These are phyloP conservation scores for Maudiozyma saulgeensis DNA, from an alignment of 805 yeast species.

Conservation along the genomic window DNA sequence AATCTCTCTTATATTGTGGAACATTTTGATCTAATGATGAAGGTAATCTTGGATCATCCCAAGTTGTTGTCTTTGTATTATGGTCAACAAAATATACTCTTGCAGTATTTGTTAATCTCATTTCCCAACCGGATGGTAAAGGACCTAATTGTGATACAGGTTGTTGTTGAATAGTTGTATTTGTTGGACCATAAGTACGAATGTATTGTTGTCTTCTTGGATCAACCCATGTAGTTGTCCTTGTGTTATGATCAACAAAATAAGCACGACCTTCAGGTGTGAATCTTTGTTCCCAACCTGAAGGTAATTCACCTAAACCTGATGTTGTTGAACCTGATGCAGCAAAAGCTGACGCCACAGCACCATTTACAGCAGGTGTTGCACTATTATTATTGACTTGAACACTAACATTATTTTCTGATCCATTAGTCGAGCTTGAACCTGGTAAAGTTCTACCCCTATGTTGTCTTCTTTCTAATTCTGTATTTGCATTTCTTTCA, in stretches of 20 bases:
- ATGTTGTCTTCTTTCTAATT: slow-evolving; percentile 84
- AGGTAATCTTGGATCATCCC: slow-evolving; percentile 99
- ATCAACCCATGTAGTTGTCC: slow-evolving; percentile 99
- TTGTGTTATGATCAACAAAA: slow-evolving; percentile 97
- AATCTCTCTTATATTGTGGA: slow-evolving; percentile 98
- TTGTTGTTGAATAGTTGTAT: slow-evolving; percentile 91
- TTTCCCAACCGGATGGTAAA: slow-evolving; percentile 98
- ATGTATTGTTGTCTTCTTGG: slow-evolving; percentile 98
- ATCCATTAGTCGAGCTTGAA: slow-evolving; percentile 22
- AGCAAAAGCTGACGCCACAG: slow-evolving; percentile 59
- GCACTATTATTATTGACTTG: slow-evolving; percentile 42
- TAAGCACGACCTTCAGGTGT: slow-evolving; percentile 98
- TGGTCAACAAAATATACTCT: slow-evolving; percentile 98
- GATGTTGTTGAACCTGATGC: slow-evolving; percentile 79
- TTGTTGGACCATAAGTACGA: slow-evolving; percentile 78
- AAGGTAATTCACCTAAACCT: slow-evolving; percentile 92
- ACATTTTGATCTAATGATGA: slow-evolving; percentile 95
- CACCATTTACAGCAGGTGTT: slow-evolving; percentile 38
- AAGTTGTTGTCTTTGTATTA: slow-evolving; percentile 96
- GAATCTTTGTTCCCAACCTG: slow-evolving; percentile 98
- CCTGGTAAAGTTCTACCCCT: slow-evolving; percentile 86
- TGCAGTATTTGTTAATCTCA: slow-evolving; percentile 97
- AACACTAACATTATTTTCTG: slow-evolving; percentile 20
- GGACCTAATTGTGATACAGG: slow-evolving; percentile 97
- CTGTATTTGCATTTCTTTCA: slow-evolving; percentile 60